phyloP scores from a whole-genome alignment of 495 filamentous ascomycete genomes.

The Neurospora pannonica region DNA sequence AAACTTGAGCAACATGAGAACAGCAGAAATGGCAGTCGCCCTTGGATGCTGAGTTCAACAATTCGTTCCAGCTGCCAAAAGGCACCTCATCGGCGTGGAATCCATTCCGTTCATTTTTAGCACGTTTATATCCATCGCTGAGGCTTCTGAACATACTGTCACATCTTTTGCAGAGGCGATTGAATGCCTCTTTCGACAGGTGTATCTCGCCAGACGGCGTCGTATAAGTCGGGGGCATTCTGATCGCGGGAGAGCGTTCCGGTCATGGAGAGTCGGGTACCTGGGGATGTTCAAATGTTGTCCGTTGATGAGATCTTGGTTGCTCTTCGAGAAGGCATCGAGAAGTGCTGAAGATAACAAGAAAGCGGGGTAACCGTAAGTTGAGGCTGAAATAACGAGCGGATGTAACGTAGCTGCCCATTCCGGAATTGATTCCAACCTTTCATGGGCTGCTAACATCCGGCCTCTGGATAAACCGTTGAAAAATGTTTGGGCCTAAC shows the following conservation, averaged over 20 bases:
- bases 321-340: background rate
- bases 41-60: background rate
- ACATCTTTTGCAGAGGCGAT: background rate
- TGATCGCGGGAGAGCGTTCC: background rate
- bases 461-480: background rate
- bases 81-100: background rate
- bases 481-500: background rate
- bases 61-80: background rate
- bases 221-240: background rate
- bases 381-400: background rate
- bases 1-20: background rate
- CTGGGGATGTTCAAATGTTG: background rate
- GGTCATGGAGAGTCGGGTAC: background rate
- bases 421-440: background rate
- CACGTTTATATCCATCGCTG: background rate
- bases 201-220: background rate
- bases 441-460: background rate
- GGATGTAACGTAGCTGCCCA: background rate
- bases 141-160: background rate
- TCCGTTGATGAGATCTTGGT: background rate
- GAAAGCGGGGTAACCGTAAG: background rate
- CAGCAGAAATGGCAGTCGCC: background rate
- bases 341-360: background rate
- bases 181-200: background rate
- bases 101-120: background rate